These are phyloP conservation scores for Hypoxylon sp. DNA, from an alignment of 2,329 filamentous ascomycete species.

Conservation along the genomic window DNA sequence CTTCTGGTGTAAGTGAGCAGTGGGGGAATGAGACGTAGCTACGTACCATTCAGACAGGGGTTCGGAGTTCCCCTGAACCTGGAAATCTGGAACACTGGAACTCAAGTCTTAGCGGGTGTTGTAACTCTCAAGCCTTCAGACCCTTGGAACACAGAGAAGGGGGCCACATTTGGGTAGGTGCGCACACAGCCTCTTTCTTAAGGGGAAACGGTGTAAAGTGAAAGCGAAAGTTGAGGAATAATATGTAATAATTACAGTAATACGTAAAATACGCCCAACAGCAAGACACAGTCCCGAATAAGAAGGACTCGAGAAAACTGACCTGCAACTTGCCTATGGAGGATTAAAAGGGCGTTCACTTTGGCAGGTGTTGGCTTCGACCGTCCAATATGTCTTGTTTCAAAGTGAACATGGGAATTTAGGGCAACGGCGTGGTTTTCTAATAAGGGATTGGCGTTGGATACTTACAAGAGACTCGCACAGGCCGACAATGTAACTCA, in stretches of 20 bases:
- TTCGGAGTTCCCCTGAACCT: conserved; percentile 41
- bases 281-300: conserved; percentile 5
- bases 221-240: conserved; percentile 22
- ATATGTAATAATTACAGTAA: conserved; percentile 42
- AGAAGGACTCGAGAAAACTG: conserved; percentile 22
- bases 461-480: conserved; percentile 23
- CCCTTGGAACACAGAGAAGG: conserved; percentile 16
- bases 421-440: conserved; percentile 37
- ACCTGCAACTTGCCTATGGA: conserved; percentile 17
- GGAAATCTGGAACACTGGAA: conserved; percentile 46
- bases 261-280: conserved; percentile 29
- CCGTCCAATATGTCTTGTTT: conserved; percentile 46
- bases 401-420: conserved; percentile 48
- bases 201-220: conserved; percentile 32
- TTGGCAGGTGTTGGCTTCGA: conserved; percentile 22
- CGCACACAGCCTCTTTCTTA: conserved; percentile 27
- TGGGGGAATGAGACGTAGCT: conserved; percentile 32
- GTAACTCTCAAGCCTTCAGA: conserved; percentile 44
- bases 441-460: conserved; percentile 19
- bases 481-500: conserved; percentile 20
- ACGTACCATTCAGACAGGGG: conserved; percentile 42
- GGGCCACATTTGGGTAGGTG: conserved; percentile 17
- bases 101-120: conserved; percentile 44
- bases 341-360: conserved; percentile 27
- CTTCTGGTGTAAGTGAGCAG: conserved; percentile 36